Evolutionary conservation across 2,329 filamentous ascomycete species (phyloP), one percentile per base, ranked within the genome.

Genomic region (Cyphellophora attinorum): DNA sequence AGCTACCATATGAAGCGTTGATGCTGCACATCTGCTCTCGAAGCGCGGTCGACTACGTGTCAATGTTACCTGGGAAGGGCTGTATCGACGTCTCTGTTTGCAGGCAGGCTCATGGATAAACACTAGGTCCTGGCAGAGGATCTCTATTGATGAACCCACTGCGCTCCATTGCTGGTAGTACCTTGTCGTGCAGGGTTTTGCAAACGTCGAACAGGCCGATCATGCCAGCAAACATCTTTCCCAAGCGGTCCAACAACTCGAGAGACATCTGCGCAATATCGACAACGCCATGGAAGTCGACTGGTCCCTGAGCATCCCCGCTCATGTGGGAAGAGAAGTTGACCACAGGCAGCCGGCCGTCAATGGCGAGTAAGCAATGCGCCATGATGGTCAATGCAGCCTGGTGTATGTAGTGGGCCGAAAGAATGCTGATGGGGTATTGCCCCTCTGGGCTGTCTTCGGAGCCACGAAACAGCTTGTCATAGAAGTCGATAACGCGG

Each of bases 381-480:
- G 52, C 51, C 29, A 56, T 46, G 12, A 55, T 45, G 13, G 49
- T 55, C 23, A 54, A 48, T 2, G 50, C 46, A 3, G 53, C 53
- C 34, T 54, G 48, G 17, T 51, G 50, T 15, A 56, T 53, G 38
- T 55, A 55, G 37, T 54, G 54, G 2, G 52, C 51, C 6, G 48
- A 51, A 37, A 54, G 38, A 29, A 55, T 49, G 5, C 51, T 53
- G 38, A 56, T 50, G 1, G 53, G 53, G 35, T 55, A 56, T 23
- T 49, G 42, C 5, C 52, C 51, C 11, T 44, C 44, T 8, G 40
- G 34, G 3, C 50, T 53, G 15, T 43, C 40, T 29, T 54, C 47
- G n/a, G 51, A 49, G 10, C 52, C 51, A 13, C 47, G 48, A 19
- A 55, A 47, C 28, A 55, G 38, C 29, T 47, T 48, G 35, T 52